Evolutionary conservation across 108 stramenopile genomes (phyloP).

Genomic region (Skeletonema grethae): DNA sequence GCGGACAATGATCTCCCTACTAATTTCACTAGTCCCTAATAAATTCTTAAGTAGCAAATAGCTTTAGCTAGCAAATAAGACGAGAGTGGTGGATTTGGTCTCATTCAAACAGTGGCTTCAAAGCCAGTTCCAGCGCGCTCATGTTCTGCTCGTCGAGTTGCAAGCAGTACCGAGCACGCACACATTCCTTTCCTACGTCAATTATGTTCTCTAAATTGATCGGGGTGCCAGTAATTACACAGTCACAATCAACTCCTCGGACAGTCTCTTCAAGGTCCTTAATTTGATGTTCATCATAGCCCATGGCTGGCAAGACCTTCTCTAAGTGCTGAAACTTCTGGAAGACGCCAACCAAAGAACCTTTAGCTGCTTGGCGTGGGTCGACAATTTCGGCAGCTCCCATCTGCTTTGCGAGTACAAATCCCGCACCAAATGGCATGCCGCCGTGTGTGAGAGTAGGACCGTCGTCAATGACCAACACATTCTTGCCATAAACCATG

Average conservation of each 20-base stretch:
- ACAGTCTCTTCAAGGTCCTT: conserved; percentile 49
- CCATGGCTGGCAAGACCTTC: conserved; percentile 57
- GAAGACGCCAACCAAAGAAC: conserved; percentile 43
- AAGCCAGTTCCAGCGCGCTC: conserved; percentile 16
- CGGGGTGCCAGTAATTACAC: conserved; percentile 52
- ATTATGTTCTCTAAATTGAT: conserved; percentile 47
- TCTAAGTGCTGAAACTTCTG: conserved; percentile 52
- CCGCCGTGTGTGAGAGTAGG: conserved; percentile 62
- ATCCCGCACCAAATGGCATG: conserved; percentile 61
- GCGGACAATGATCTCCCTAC: too few relatives aligned
- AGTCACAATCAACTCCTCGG: conserved; percentile 46
- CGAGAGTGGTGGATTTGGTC: not conserved
- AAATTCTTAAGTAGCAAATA: not conserved
- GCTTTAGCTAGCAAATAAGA: not conserved
- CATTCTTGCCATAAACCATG: conserved; percentile 54
- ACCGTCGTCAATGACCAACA: conserved; percentile 58
- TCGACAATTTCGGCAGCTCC: conserved; percentile 55
- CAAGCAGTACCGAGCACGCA: conserved; percentile 35
- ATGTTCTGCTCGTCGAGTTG: conserved; percentile 22
- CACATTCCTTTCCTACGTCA: conserved; percentile 38
- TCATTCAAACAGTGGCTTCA: conserved; percentile 6
- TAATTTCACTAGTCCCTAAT: too few relatives aligned
- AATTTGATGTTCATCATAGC: conserved; percentile 53
- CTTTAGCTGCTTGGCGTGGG: conserved; percentile 56
- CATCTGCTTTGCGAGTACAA: conserved; percentile 49